These are phyloP conservation scores for Przewalskia tangutica DNA, from an alignment of 257 asterid species.

Conservation along the genomic window DNA sequence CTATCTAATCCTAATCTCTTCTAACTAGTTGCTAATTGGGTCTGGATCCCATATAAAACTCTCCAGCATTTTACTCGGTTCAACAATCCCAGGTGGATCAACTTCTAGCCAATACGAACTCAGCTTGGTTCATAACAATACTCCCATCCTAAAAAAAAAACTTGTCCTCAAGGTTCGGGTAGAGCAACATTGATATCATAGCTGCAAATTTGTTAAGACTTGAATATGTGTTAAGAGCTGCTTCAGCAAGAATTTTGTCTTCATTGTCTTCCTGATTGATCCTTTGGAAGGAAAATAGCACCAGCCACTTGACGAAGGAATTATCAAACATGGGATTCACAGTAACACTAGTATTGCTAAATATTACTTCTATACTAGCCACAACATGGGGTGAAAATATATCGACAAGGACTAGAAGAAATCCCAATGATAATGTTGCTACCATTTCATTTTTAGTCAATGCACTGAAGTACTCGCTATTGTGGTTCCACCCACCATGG, in stretches of 20 bases:
- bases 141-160: not conserved
- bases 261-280: not conserved
- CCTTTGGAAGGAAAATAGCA: not conserved
- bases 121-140: no score
- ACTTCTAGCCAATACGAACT: no score
- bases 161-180: not conserved
- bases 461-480: not conserved
- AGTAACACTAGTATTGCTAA: no score
- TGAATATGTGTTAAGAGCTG: not conserved
- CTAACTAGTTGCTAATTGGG: no score
- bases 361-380: no score
- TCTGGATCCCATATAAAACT: no score
- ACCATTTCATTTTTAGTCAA: not conserved
- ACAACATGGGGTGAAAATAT: not conserved
- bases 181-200: not conserved
- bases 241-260: not conserved
- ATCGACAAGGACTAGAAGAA: no score
- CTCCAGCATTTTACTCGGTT: no score
- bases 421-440: not conserved
- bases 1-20: no score
- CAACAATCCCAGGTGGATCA: no score
- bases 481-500: not conserved
- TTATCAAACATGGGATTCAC: not conserved
- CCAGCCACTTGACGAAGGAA: not conserved
- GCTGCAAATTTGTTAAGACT: not conserved